Conservation (phyloP, 228 moss, liverwort and hornwort species). For the Sphagnum fallax region DNA sequence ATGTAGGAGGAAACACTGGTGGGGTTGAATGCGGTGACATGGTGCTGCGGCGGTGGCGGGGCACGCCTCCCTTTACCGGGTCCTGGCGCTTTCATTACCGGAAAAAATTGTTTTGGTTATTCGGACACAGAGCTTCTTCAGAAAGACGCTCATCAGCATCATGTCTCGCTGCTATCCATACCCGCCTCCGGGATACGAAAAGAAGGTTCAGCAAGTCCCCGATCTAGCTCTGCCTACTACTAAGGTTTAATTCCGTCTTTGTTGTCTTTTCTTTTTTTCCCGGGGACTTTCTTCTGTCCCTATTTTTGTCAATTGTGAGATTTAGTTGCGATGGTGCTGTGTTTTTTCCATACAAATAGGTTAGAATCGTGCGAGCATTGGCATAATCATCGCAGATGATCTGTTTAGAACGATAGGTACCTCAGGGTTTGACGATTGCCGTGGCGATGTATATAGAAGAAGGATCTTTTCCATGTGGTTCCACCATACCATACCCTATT, state of each 20-base stretch:
- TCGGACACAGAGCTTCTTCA: constrained; percentile 3
- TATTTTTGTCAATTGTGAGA: no score
- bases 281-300: no score
- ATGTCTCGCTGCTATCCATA: constrained; percentile 99
- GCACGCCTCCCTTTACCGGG: constrained; percentile 97
- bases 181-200: constrained; percentile 99
- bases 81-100: constrained; percentile 72
- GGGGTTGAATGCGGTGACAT: constrained; percentile 99
- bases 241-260: constrained; percentile 29
- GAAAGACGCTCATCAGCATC: constrained; percentile 18
- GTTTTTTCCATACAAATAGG: no score
- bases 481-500: not conserved
- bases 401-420: not conserved
- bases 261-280: not conserved
- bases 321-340: no score
- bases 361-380: not conserved
- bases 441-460: not conserved
- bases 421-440: not conserved
- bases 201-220: constrained; percentile 71
- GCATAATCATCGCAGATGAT: not conserved
- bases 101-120: constrained; percentile 18
- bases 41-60: constrained; percentile 98
- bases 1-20: not conserved
- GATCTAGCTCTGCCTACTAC: constrained; percentile 48
- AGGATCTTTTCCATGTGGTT: not conserved